Evolutionary conservation across 345 rosid species (phyloP), one percentile per base, ranked within the genome.

Genomic region (Eucalyptus guilfoylei): DNA sequence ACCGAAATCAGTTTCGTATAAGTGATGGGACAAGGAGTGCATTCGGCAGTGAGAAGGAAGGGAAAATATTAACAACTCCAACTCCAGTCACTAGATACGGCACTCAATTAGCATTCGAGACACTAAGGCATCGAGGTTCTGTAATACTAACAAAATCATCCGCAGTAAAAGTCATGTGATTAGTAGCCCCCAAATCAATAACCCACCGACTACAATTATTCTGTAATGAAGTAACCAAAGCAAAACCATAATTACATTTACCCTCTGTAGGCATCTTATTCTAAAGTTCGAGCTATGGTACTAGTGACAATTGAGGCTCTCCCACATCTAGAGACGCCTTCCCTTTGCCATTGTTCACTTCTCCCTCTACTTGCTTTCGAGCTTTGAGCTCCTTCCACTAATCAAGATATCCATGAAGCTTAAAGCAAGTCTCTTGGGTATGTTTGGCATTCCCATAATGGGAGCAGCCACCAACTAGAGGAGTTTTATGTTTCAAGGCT

Each of bases 1-100:
- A 50, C 1, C 3, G 2, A 50, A 50, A 50, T 50, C 1, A 17
- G 4, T 50, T 50, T 17, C 23, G 2, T 50, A 50, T 2, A 1
- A 16, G 2, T 50, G 21, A 50, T 50, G 21, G 21, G 8, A 50
- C 54, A 1, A 50, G 54, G 54, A 50, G 21, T 50, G 21, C 16
- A 16, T 16, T 50, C 2, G 1, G 2, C 0, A 49, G 1, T 50
- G 54, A 50, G 2, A 50, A 6, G 21, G 54, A 50, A 16, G 54
- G 21, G 2, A 3, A 16, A 50, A 50, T 50, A 50, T 6, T 50
- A 50, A 50, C 54, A 16, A 50, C 54, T 50, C 9, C 54, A 50
- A 7, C 54, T 50, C 23, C 0, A 16, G 1, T 1, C 54, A 50
- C 4, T 50, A 0, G 23, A 50, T 17, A 17, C 54, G 0, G 1